A percentile compares a stretch with the other conserved stretches of the same genome.
Evolutionary conservation across 2,329 filamentous ascomycete genomes (phyloP).

Genomic region (Shiraia bambusicola): DNA sequence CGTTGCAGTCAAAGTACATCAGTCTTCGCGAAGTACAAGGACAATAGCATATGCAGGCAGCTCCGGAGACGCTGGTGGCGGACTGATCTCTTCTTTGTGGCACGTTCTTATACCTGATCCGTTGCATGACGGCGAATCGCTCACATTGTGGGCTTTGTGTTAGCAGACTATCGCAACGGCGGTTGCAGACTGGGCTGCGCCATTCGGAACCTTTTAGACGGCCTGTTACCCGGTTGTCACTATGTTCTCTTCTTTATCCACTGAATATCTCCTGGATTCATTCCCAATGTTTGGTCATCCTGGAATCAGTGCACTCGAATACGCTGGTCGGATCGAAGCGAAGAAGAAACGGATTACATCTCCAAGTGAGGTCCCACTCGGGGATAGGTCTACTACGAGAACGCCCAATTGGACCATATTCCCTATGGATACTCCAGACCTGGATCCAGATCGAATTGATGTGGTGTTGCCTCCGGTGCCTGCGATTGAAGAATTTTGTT

Average conservation of each 20-base stretch:
- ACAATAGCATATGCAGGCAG: slow-evolving; percentile 17
- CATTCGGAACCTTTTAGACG: slow-evolving; percentile 13
- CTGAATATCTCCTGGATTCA: slow-evolving; percentile 22
- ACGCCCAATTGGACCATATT: slow-evolving; percentile 21
- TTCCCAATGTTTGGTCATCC: slow-evolving; percentile 39
- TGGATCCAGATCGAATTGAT: slow-evolving; percentile 9
- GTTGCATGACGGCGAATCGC: slow-evolving; percentile 10
- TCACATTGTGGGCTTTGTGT: slow-evolving; percentile 1
- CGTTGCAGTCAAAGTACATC: slow-evolving; percentile 23
- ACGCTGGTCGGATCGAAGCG: slow-evolving; percentile 24
- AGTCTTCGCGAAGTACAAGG: slow-evolving; percentile 21
- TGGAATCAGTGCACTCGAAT: slow-evolving; percentile 37
- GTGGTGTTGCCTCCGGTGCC: slow-evolving; percentile 15
- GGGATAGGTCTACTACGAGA: slow-evolving; percentile 21
- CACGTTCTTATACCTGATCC: slow-evolving; percentile 20
- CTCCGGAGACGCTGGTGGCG: slow-evolving; percentile 23
- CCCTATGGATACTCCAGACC: slow-evolving; percentile 14
- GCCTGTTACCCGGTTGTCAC: slow-evolving; percentile 12
- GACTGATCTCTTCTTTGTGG: slow-evolving; percentile 23
- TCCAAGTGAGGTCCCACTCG: slow-evolving; percentile 19
- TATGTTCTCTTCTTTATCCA: slow-evolving; percentile 21
- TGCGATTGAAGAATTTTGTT: slow-evolving; percentile 23
- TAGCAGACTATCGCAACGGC: slow-evolving; percentile 2
- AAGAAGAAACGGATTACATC: slow-evolving; percentile 19
- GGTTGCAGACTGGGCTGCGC: slow-evolving; percentile 4